Base-by-base conservation (phyloP, 2,329 filamentous ascomycete species). In the Aspergillus sp. region DNA sequence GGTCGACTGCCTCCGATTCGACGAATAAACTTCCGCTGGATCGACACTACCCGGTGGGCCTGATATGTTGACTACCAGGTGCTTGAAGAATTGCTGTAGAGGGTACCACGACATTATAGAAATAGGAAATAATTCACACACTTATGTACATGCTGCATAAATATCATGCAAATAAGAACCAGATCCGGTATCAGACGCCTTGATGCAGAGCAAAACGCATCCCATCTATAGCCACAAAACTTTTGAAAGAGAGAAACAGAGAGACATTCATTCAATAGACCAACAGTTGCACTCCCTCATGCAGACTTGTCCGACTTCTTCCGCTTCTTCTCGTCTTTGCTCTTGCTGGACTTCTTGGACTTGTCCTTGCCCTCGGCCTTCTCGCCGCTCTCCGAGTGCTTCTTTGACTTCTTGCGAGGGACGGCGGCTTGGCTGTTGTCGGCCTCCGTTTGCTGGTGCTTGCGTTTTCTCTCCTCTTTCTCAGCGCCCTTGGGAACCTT, bases 371-470 rank as follows among this genome's bases (percentile, higher is more conserved):
- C 65, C 21, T 56, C 58, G 23, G 47, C 53, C 14, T 58, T 57
- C 20, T 57, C 60, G 16, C 16, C 19, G 16, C 14, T 38, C 40
- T 21, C 40, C 53, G 48, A 61, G 42, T 67, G 65, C 57, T 73
- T 73, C 61, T 73, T 76, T 13, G 69, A 68, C 59, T 75, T 75
- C 63, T 74, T 75, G 31, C 67, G 64, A 13, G 70, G 68, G 23
- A 59, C 45, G 16, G 45, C 61, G 25, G 55, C 53, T 52, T 63
- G 64, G 20, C 53, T 58, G 36, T 50, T 59, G 32, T 67, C 68
- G 14, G 52, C 63, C 19, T 71, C 68, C 7, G 65, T 64, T 29
- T 67, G 62, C 31, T 63, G 59, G 25, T 67, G 68, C 59, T 75
- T 74, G 20, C 72, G 64, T 64, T 73, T 75, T 45, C 67, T 67